phyloP scores from a whole-genome alignment of 352 stramenopile species.

The Globisporangium ultimum region DNA sequence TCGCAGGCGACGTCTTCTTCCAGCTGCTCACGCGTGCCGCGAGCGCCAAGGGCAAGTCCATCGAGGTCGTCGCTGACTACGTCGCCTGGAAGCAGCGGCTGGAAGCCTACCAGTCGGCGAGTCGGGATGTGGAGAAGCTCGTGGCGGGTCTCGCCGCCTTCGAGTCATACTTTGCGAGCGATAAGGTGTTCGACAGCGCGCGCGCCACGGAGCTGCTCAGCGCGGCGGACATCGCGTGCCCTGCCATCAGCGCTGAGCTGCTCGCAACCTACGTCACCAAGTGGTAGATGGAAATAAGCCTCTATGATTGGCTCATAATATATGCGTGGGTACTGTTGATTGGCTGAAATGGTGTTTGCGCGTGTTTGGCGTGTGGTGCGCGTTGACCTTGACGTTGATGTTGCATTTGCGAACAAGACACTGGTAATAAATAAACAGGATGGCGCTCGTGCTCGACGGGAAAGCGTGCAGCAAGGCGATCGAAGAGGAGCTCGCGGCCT shows the following conservation, averaged over 20 bases:
- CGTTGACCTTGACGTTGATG: constrained; percentile 13
- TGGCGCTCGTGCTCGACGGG: constrained; percentile 33
- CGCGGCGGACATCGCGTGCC: constrained; percentile 34
- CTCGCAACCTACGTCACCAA: constrained; percentile 37
- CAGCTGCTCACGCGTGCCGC: constrained; percentile 22
- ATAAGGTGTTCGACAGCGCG: constrained; percentile 60
- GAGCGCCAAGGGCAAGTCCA: constrained; percentile 16
- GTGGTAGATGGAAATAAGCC: constrained; percentile 20
- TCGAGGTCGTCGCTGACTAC: constrained; percentile 30
- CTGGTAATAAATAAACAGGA: background rate
- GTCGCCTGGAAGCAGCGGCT: constrained; percentile 36
- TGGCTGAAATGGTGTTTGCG: constrained; percentile 3
- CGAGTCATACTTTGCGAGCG: constrained; percentile 57
- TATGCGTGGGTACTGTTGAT: constrained; percentile 5
- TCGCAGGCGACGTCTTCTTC: constrained; percentile 52
- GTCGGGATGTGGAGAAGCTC: constrained; percentile 52
- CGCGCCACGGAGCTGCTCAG: constrained; percentile 45
- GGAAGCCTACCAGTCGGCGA: constrained; percentile 20
- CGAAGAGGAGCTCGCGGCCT: constrained; percentile 57
- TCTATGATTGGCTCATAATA: constrained; percentile 7
- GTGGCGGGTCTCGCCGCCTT: constrained; percentile 59
- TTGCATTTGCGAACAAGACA: background rate
- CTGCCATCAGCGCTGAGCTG: constrained; percentile 33
- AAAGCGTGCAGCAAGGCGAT: constrained; percentile 69
- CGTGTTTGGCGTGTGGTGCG: background rate